Evolutionary conservation across 2,329 filamentous ascomycete genomes (phyloP).

Genomic region (Proliferodiscus dingleyae): DNA sequence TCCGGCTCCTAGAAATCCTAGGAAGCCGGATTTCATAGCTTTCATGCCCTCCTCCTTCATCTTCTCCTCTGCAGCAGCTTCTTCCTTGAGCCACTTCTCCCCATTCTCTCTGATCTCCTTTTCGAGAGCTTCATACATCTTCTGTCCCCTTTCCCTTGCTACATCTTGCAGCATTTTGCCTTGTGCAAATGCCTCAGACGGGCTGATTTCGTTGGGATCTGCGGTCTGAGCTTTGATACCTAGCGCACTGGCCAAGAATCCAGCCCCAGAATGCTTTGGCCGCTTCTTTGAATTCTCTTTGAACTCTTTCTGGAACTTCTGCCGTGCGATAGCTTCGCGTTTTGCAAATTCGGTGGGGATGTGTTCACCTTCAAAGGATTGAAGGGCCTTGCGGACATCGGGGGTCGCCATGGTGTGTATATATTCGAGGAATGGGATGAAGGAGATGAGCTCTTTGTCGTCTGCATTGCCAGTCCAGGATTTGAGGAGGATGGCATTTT

Average conservation of each 20-base stretch:
- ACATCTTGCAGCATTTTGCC: slow-evolving; percentile 98
- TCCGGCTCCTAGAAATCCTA: slow-evolving; percentile 45
- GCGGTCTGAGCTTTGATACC: slow-evolving; percentile 70
- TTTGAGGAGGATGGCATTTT: slow-evolving; percentile 87
- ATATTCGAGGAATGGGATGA: slow-evolving; percentile 97
- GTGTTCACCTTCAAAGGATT: slow-evolving; percentile 82
- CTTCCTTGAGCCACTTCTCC: slow-evolving; percentile 92
- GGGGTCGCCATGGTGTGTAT: slow-evolving; percentile 88
- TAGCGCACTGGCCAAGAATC: slow-evolving; percentile 64
- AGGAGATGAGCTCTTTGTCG: slow-evolving; percentile 79
- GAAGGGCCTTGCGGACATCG: slow-evolving; percentile 81
- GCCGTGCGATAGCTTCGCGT: slow-evolving; percentile 78
- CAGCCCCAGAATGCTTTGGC: slow-evolving; percentile 57
- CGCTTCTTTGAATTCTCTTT: slow-evolving; percentile 62
- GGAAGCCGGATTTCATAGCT: slow-evolving; percentile 56
- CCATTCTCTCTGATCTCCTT: slow-evolving; percentile 89
- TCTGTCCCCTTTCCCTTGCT: slow-evolving; percentile 84
- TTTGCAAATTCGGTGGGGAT: slow-evolving; percentile 88
- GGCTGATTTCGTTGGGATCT: slow-evolving; percentile 54
- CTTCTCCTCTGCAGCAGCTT: slow-evolving; percentile 52
- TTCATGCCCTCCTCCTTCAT: slow-evolving; percentile 45
- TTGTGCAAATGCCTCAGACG: slow-evolving; percentile 74
- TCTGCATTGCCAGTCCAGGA: slow-evolving; percentile 82
- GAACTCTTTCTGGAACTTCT: slow-evolving; percentile 77
- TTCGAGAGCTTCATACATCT: slow-evolving; percentile 84